A percentile compares a stretch with the other conserved stretches of the same genome.
Evolutionary conservation across 1,284 basidiomycete genomes (phyloP).

Genomic region (Fomes fomentarius): DNA sequence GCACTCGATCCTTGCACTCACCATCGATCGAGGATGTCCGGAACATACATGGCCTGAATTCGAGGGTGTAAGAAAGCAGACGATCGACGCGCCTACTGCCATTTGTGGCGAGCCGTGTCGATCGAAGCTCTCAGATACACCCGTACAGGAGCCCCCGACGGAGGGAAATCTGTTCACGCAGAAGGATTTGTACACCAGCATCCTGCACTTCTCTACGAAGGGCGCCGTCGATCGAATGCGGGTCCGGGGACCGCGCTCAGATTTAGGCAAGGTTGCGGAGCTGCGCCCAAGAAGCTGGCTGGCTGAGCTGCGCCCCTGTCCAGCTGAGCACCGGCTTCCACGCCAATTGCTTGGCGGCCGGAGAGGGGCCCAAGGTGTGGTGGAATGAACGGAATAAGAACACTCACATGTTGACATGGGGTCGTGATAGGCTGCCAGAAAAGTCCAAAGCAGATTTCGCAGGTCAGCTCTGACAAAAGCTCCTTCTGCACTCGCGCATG

Average conservation of each 20-base stretch:
- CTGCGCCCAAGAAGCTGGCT: no score
- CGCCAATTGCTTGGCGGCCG: no score
- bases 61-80: not conserved
- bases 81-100: not conserved
- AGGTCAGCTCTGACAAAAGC: constrained; percentile 76
- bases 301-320: no score
- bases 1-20: constrained; percentile 3
- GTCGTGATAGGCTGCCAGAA: constrained; percentile 89
- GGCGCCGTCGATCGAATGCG: not conserved
- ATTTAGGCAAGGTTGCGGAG: no score
- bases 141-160: not conserved
- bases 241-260: no score
- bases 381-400: constrained; percentile 1
- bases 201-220: no score
- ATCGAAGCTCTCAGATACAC: constrained; percentile 1
- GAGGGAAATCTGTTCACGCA: constrained; percentile 4
- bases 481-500: constrained; percentile 64
- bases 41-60: not conserved
- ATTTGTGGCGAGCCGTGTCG: not conserved
- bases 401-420: constrained; percentile 88
- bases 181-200: not conserved
- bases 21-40: constrained; percentile 11
- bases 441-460: constrained; percentile 89
- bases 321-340: no score
- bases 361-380: no score